Percentiles rank a stretch among this genome's conserved stretches.
These are phyloP conservation scores for Kwoniella heveanensis DNA, from an alignment of 768 basidiomycete species.

Conservation along the genomic window DNA sequence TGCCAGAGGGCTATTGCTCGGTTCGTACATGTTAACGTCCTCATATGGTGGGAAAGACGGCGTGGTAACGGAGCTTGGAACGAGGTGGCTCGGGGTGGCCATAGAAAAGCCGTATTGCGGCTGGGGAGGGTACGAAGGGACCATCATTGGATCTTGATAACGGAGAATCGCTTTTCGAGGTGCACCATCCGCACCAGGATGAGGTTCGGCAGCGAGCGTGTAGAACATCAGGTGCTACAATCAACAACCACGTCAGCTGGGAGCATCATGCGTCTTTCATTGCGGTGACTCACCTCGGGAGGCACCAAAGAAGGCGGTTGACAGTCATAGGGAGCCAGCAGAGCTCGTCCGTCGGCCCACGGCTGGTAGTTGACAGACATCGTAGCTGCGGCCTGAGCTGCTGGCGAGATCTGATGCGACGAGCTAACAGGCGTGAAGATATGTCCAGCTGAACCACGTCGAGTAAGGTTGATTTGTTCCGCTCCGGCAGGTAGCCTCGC, in stretches of 20 bases:
- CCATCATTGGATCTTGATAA: conserved; percentile 36
- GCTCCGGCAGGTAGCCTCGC: conserved; percentile 21
- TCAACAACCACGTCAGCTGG: conserved; percentile 5
- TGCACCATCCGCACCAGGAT: conserved; percentile 48
- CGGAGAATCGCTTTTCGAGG: conserved; percentile 47
- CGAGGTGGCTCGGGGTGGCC: background rate
- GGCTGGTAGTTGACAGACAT: conserved; percentile 4
- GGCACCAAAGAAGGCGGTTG: conserved; percentile 25
- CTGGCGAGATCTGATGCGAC: background rate
- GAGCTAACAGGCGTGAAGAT: background rate
- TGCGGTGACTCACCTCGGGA: conserved; percentile 44
- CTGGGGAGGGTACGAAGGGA: conserved; percentile 4
- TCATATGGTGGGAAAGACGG: conserved; percentile 10
- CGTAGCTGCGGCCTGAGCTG: background rate
- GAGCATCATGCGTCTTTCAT: too few species aligned
- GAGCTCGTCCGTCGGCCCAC: conserved; percentile 22
- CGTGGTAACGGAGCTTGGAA: background rate
- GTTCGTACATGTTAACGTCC: conserved; percentile 15
- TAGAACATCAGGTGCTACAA: conserved; percentile 48
- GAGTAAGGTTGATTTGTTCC: background rate
- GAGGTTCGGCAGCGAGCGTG: conserved; percentile 41
- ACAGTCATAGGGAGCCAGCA: conserved; percentile 31
- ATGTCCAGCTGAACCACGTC: conserved; percentile 38
- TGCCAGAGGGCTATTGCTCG: conserved; percentile 11
- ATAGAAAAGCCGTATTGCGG: background rate